A percentile compares a stretch with the other conserved stretches of the same genome.
phyloP scores from a whole-genome alignment of 768 basidiomycete species.

The Boletus rex-veris region DNA sequence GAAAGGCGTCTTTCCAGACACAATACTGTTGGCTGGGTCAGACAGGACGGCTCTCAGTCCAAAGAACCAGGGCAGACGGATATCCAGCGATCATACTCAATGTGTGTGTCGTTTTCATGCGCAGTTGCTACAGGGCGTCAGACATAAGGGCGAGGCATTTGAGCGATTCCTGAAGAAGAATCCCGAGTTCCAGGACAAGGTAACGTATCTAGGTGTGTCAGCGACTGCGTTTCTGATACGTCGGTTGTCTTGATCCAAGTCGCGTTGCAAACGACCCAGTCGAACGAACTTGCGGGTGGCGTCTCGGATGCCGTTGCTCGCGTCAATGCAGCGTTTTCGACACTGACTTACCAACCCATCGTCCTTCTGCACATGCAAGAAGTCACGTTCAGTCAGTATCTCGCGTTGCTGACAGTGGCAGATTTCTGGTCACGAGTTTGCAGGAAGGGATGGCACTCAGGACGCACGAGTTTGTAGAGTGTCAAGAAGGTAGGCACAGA shows the following conservation, averaged over 20 bases:
- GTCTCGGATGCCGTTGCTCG: slow-evolving; percentile 72
- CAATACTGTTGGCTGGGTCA: too few relatives aligned
- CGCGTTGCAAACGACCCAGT: slow-evolving; percentile 76
- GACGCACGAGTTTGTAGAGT: slow-evolving; percentile 83
- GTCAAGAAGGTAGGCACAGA: slow-evolving; percentile 65
- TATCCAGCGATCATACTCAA: too few relatives aligned
- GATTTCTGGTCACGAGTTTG: slow-evolving; percentile 85
- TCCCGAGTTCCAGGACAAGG: too few relatives aligned
- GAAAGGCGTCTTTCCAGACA: too few relatives aligned
- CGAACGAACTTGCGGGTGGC: slow-evolving; percentile 68
- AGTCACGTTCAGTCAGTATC: slow-evolving; percentile 80
- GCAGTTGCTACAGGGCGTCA: too few relatives aligned
- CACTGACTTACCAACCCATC: slow-evolving; percentile 82
- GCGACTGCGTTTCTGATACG: background rate
- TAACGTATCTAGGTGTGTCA: too few relatives aligned
- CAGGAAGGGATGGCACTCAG: slow-evolving; percentile 85
- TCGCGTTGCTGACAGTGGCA: slow-evolving; percentile 75
- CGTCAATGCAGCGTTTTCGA: slow-evolving; percentile 81
- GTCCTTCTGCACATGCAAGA: slow-evolving; percentile 85
- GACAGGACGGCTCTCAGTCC: too few relatives aligned
- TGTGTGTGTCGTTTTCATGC: too few relatives aligned
- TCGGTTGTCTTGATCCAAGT: slow-evolving; percentile 81
- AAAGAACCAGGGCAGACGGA: too few relatives aligned
- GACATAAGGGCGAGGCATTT: too few relatives aligned
- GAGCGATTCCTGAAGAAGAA: too few relatives aligned